These are phyloP conservation scores for Dactylellina haptotyla DNA, from an alignment of 2,329 filamentous ascomycete species.

Conservation along the genomic window DNA sequence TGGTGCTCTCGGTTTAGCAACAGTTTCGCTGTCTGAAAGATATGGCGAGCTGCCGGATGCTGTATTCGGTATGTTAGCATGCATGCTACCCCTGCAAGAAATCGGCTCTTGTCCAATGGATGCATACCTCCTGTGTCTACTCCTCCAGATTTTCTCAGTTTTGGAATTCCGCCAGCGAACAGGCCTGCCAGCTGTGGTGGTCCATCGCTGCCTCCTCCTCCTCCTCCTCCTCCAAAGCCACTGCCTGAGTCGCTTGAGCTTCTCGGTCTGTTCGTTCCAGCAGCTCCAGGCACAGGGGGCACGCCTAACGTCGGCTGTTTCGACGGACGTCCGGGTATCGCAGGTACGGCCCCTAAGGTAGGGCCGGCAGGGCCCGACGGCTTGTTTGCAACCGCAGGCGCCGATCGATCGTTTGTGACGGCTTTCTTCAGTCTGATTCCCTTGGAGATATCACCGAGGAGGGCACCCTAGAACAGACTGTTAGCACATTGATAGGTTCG, in stretches of 20 bases:
- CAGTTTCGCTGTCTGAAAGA: slow-evolving; percentile 79
- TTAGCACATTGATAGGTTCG: slow-evolving; percentile 1
- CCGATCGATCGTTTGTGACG: slow-evolving; percentile 90
- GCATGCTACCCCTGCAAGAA: neutral
- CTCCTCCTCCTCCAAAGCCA: slow-evolving; percentile 47
- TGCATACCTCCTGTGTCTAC: slow-evolving; percentile 74
- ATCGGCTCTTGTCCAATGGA: neutral
- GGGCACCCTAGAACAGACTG: slow-evolving; percentile 73
- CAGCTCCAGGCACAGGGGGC: slow-evolving; percentile 41
- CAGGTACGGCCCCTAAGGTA: slow-evolving; percentile 24
- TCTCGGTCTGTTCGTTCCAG: slow-evolving; percentile 33
- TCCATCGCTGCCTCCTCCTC: slow-evolving; percentile 65
- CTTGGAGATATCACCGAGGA: slow-evolving; percentile 86
- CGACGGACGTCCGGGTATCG: slow-evolving; percentile 38
- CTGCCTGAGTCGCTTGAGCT: slow-evolving; percentile 51
- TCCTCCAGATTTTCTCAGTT: slow-evolving; percentile 84
- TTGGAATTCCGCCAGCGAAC: slow-evolving; percentile 94
- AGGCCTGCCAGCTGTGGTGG: slow-evolving; percentile 86
- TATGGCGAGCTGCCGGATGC: slow-evolving; percentile 78
- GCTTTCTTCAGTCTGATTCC: slow-evolving; percentile 83
- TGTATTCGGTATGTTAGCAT: slow-evolving; percentile 57
- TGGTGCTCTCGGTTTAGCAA: slow-evolving; percentile 68
- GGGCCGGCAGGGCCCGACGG: slow-evolving; percentile 63
- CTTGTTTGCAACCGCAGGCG: slow-evolving; percentile 72
- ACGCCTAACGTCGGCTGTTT: slow-evolving; percentile 22